A percentile compares a stretch with the other conserved stretches of the same genome.
phyloP scores from a whole-genome alignment of 805 yeast genomes.

The Metschnikowia sp. region DNA sequence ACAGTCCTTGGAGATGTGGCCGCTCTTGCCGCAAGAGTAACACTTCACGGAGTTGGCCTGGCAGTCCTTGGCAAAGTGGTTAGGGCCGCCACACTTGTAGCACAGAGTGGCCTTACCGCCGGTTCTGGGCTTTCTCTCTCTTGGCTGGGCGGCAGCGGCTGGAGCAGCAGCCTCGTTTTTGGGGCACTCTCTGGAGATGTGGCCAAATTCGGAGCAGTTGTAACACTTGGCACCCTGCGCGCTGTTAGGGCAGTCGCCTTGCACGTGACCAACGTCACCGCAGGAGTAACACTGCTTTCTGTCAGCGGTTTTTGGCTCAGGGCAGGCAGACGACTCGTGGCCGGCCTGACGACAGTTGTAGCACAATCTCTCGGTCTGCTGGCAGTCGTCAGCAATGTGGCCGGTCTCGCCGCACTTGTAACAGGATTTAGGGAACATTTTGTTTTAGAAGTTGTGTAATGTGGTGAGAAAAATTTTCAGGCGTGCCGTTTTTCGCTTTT shows the following conservation, averaged over 20 bases:
- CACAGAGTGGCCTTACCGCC: slow-evolving; percentile 53
- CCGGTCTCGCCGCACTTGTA: slow-evolving; percentile 91
- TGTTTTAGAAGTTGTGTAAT: neutral
- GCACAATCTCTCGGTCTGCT: slow-evolving; percentile 80
- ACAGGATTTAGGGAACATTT: slow-evolving; percentile 67
- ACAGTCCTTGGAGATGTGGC: slow-evolving; percentile 88
- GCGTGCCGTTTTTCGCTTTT: neutral
- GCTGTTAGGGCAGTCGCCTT: slow-evolving; percentile 74
- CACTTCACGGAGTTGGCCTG: slow-evolving; percentile 71
- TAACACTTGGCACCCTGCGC: slow-evolving; percentile 72
- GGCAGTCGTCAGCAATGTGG: slow-evolving; percentile 85
- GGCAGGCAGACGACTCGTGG: slow-evolving; percentile 85
- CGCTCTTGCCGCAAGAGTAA: slow-evolving; percentile 87
- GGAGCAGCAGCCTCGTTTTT: slow-evolving; percentile 33
- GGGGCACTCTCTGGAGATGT: slow-evolving; percentile 74
- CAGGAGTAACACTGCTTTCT: slow-evolving; percentile 92
- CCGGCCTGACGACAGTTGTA: slow-evolving; percentile 91
- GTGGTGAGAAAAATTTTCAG: neutral
- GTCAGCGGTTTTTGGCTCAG: slow-evolving; percentile 80
- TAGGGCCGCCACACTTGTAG: slow-evolving; percentile 90
- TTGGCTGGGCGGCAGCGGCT: slow-evolving; percentile 20
- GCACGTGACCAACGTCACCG: slow-evolving; percentile 87
- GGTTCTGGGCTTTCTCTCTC: neutral
- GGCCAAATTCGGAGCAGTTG: slow-evolving; percentile 76
- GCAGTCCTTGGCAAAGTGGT: slow-evolving; percentile 91